Percentiles rank a stretch among this genome's conserved stretches.
These are phyloP conservation scores for Yarrowia phangngaensis DNA, from an alignment of 805 yeast genomes.

Conservation along the genomic window DNA sequence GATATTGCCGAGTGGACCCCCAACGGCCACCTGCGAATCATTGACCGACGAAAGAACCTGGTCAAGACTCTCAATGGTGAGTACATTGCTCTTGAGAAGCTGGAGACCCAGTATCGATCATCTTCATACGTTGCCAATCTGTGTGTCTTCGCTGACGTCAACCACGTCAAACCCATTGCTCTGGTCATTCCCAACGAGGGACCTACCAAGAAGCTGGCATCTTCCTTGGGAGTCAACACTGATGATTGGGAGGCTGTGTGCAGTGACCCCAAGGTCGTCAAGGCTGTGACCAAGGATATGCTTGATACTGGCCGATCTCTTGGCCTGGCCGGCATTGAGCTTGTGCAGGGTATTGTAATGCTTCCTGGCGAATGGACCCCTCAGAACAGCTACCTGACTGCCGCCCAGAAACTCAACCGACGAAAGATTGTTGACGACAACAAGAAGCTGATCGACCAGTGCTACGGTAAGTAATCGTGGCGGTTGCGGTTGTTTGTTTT, in stretches of 20 bases:
- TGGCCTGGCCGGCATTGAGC: conserved; percentile 82
- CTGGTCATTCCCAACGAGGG: conserved; percentile 78
- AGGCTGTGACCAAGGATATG: conserved; percentile 55
- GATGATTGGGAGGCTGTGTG: conserved; percentile 48
- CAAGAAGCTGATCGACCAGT: conserved; percentile 60
- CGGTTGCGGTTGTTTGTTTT: neutral
- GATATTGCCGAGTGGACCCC: conserved; percentile 93
- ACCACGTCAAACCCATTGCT: conserved; percentile 86
- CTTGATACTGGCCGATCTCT: conserved; percentile 72
- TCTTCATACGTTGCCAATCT: conserved; percentile 70
- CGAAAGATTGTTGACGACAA: conserved; percentile 74
- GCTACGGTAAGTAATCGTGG: conserved; percentile 46
- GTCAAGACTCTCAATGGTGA: conserved; percentile 97
- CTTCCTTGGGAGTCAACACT: conserved; percentile 52
- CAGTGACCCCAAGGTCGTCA: conserved; percentile 53
- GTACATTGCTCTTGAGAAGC: conserved; percentile 92
- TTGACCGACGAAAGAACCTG: conserved; percentile 93
- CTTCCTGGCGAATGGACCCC: conserved; percentile 97
- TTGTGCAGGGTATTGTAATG: conserved; percentile 71
- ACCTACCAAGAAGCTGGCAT: conserved; percentile 58
- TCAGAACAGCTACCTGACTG: conserved; percentile 85
- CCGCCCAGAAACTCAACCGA: conserved; percentile 96
- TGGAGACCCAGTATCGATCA: conserved; percentile 87
- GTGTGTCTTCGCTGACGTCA: conserved; percentile 89
- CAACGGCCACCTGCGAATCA: conserved; percentile 72